Percentiles rank a stretch among this genome's conserved stretches.
Evolutionary conservation across 352 stramenopile species (phyloP).

Genomic region (Discostella stelligera): DNA sequence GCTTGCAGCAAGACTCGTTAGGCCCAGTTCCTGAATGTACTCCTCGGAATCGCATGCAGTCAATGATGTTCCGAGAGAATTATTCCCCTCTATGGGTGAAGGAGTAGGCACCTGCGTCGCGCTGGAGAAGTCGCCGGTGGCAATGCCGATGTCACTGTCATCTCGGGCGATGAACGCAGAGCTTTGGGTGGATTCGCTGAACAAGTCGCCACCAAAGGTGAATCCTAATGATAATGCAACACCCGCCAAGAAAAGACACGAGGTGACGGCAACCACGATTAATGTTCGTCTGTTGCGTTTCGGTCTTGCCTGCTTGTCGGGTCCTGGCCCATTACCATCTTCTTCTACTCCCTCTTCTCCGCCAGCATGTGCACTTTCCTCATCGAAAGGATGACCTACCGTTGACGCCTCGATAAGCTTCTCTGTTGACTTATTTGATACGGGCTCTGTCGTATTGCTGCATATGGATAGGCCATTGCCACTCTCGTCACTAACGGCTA

Average conservation of each 20-base stretch:
- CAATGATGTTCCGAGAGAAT: neutral
- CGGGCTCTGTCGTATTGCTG: neutral
- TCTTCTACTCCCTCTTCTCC: neutral
- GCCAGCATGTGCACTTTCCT: neutral
- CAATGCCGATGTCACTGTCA: neutral
- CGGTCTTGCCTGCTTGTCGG: neutral
- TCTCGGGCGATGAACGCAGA: constrained; percentile 2
- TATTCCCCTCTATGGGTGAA: neutral
- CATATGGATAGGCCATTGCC: constrained; percentile 2
- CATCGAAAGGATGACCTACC: neutral
- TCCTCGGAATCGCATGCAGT: constrained; percentile 23
- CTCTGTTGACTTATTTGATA: neutral
- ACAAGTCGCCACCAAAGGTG: neutral
- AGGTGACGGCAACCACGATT: neutral
- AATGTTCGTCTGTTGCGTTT: constrained; percentile 3
- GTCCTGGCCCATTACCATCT: neutral
- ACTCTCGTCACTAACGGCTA: neutral
- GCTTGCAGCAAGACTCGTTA: constrained; percentile 4
- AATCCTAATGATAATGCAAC: neutral
- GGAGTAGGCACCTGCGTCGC: constrained; percentile 3
- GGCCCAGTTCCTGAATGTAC: constrained; percentile 15
- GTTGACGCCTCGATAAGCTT: neutral
- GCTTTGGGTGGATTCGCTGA: neutral
- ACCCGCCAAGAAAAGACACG: neutral
- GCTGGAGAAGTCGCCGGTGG: neutral